Conservation (phyloP, 495 filamentous ascomycete genomes). For the Hypoxylon rickii region DNA sequence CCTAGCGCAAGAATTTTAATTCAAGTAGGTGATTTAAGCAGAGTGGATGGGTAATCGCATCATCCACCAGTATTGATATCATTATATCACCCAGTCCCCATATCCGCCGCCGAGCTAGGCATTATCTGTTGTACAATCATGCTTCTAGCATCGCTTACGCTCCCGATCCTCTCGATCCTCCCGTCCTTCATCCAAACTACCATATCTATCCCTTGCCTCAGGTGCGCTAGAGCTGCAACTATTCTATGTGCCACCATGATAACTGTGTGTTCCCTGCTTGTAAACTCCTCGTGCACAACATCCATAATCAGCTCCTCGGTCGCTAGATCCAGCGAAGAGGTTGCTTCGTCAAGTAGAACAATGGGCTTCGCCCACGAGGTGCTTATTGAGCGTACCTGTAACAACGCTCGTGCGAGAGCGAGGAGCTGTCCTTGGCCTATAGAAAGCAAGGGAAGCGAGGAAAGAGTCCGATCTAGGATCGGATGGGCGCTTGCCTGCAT, state of each 20-base stretch:
- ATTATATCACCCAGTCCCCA: too few relatives aligned
- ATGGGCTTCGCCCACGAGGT: slow-evolving; percentile 46
- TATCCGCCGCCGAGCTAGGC: too few relatives aligned
- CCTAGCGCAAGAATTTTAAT: neutral
- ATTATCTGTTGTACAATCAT: neutral
- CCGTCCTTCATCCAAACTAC: slow-evolving; percentile 43
- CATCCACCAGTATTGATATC: too few relatives aligned
- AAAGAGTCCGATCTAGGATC: slow-evolving; percentile 25
- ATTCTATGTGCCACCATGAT: slow-evolving; percentile 67
- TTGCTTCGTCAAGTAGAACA: slow-evolving; percentile 83
- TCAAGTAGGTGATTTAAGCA: too few relatives aligned
- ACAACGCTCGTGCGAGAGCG: slow-evolving; percentile 14
- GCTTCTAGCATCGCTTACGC: slow-evolving; percentile 1
- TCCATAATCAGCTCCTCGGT: slow-evolving; percentile 78
- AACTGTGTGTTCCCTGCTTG: slow-evolving; percentile 54
- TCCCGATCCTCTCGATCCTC: slow-evolving; percentile 28
- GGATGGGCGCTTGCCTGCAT: neutral
- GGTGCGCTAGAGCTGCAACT: slow-evolving; percentile 52
- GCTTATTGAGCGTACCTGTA: slow-evolving; percentile 9
- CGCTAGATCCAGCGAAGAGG: slow-evolving; percentile 76
- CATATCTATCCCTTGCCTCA: slow-evolving; percentile 33
- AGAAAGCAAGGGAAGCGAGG: slow-evolving; percentile 34
- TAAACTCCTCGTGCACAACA: slow-evolving; percentile 63
- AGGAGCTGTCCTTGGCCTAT: slow-evolving; percentile 34
- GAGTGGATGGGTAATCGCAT: too few relatives aligned